Evolutionary conservation across 306 rosid species (phyloP).

Genomic region (Cucurbita ficifolia): DNA sequence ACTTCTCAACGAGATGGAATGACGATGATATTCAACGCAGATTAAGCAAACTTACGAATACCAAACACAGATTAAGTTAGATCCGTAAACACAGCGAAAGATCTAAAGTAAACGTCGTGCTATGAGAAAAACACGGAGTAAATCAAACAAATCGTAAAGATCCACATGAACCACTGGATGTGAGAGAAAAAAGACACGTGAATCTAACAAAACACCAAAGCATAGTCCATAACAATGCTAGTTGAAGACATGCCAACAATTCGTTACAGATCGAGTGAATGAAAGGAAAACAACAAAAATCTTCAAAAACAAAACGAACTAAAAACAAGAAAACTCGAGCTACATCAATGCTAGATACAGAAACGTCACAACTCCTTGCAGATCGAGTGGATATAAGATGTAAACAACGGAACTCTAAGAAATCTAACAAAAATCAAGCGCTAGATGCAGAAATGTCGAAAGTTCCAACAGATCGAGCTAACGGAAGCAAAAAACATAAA

Average conservation of each 20-base stretch:
- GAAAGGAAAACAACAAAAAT: background rate
- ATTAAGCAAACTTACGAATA: background rate
- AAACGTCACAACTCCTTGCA: background rate
- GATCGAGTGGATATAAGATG: background rate
- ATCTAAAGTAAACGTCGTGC: background rate
- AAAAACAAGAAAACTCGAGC: background rate
- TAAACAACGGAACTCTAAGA: background rate
- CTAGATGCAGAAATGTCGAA: background rate
- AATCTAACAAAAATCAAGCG: background rate
- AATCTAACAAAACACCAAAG: background rate
- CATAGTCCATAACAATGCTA: no score
- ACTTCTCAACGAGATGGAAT: background rate
- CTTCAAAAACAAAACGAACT: no score
- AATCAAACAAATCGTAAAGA: background rate
- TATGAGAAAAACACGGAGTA: background rate
- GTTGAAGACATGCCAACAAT: background rate
- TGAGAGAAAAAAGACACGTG: background rate
- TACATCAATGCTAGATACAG: background rate
- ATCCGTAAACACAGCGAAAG: background rate
- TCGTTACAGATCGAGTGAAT: background rate
- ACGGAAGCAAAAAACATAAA: background rate
- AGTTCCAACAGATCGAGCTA: background rate
- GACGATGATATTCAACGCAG: background rate
- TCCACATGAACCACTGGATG: background rate
- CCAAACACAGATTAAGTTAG: background rate